phyloP scores from a whole-genome alignment of 2,329 filamentous ascomycete genomes.

The Diaporthe batatas region DNA sequence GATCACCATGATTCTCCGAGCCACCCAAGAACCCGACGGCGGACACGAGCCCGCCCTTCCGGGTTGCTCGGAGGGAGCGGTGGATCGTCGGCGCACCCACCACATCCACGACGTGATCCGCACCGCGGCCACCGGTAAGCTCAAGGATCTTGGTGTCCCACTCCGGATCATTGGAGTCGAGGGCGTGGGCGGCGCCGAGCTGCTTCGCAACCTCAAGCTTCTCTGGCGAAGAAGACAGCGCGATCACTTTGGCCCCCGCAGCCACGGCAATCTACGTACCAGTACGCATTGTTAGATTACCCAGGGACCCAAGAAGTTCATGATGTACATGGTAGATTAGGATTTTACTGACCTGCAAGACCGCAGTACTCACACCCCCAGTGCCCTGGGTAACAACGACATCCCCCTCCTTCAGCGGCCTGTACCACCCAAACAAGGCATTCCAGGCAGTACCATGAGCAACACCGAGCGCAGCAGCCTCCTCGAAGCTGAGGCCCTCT shows the following conservation, averaged over 20 bases:
- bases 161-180: slow-evolving; percentile 18
- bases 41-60: background rate
- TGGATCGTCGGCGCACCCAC: slow-evolving; percentile 13
- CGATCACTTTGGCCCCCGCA: slow-evolving; percentile 5
- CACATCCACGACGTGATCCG: slow-evolving; percentile 13
- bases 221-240: background rate
- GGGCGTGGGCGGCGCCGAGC: background rate
- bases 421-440: slow-evolving; percentile 22
- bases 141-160: slow-evolving; percentile 20
- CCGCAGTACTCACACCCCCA: slow-evolving; percentile 9
- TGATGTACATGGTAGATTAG: too few relatives aligned
- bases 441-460: slow-evolving; percentile 19
- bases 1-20: slow-evolving; percentile 15
- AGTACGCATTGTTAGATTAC: background rate
- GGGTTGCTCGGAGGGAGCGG: slow-evolving; percentile 10
- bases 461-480: background rate
- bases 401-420: background rate
- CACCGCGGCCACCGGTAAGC: slow-evolving; percentile 18
- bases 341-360: background rate
- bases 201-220: slow-evolving; percentile 14
- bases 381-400: slow-evolving; percentile 1
- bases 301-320: background rate
- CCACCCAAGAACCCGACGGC: background rate
- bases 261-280: background rate
- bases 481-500: slow-evolving; percentile 11